These are phyloP conservation scores for Suhomyces prunicola DNA, from an alignment of 805 yeast genomes.

Conservation along the genomic window DNA sequence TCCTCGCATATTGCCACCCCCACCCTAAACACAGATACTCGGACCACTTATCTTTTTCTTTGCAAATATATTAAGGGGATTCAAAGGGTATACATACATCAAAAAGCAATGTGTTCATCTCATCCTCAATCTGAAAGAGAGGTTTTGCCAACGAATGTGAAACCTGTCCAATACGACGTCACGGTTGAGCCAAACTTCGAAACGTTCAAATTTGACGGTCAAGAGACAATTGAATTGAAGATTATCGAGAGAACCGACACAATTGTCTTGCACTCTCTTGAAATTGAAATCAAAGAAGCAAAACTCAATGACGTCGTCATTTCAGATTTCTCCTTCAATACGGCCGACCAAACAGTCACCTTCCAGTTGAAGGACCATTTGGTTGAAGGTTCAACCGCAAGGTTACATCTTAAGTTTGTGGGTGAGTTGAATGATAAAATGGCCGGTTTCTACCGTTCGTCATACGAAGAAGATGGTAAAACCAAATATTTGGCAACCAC, in stretches of 20 bases:
- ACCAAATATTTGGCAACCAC: conserved; percentile 76
- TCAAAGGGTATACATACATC: not conserved
- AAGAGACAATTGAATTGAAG: conserved; percentile 49
- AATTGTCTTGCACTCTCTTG: conserved; percentile 59
- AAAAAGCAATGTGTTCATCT: not conserved
- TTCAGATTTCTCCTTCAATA: conserved; percentile 24
- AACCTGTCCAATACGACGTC: conserved; percentile 39
- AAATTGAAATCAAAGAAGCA: conserved; percentile 58
- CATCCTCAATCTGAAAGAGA: conserved; percentile 26
- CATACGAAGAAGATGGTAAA: conserved; percentile 59
- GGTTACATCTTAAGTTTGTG: conserved; percentile 49
- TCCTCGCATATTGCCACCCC: not conserved
- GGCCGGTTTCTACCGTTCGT: conserved; percentile 80
- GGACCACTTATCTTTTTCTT: not conserved
- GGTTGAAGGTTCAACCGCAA: conserved; percentile 37
- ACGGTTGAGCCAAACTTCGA: conserved; percentile 45
- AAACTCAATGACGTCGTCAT: conserved; percentile 27
- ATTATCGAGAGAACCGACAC: conserved; percentile 47
- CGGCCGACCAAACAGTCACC: conserved; percentile 40
- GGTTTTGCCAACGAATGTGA: conserved; percentile 42
- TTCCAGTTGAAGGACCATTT: conserved; percentile 37
- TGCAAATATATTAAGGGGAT: not conserved
- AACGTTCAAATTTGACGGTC: conserved; percentile 58
- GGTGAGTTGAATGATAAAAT: conserved; percentile 72
- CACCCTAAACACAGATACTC: not conserved